Conservation (phyloP, 1,284 basidiomycete genomes). For the Heimioporus retisporus region DNA sequence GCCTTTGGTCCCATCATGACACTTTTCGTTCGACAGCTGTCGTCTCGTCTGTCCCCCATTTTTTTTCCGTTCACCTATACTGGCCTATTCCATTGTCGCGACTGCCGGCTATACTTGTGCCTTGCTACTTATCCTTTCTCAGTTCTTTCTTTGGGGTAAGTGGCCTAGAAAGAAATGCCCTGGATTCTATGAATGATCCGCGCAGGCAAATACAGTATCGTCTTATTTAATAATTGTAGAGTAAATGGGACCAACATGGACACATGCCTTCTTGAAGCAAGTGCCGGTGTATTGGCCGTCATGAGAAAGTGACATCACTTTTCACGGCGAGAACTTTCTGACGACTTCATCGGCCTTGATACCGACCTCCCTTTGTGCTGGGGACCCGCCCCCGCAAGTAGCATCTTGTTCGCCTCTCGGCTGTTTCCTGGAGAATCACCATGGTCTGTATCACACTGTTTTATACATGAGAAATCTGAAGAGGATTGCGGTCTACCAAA, state of each 20-base stretch:
- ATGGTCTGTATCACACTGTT: constrained; percentile 73
- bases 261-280: constrained; percentile 82
- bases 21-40: constrained; percentile 83
- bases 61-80: constrained; percentile 76
- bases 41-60: constrained; percentile 79
- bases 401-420: constrained; percentile 87
- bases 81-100: constrained; percentile 70
- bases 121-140: constrained; percentile 2
- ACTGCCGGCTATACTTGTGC: too few relatives aligned
- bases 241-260: constrained; percentile 78
- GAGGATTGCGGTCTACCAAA: constrained; percentile 77
- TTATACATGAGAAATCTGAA: constrained; percentile 72
- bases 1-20: constrained; percentile 76
- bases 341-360: constrained; percentile 61
- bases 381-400: constrained; percentile 85
- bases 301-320: constrained; percentile 62
- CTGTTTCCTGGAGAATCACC: constrained; percentile 72
- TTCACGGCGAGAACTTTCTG: background rate
- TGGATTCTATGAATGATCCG: constrained; percentile 52
- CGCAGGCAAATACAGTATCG: constrained; percentile 70
- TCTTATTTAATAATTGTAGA: constrained; percentile 73
- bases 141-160: constrained; percentile 76
- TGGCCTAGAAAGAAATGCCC: constrained; percentile 79
- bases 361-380: constrained; percentile 79
- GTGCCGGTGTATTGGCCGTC: constrained; percentile 82